phyloP scores from a whole-genome alignment of 176 grass and related monocot species.

The Pharus latifolius region DNA sequence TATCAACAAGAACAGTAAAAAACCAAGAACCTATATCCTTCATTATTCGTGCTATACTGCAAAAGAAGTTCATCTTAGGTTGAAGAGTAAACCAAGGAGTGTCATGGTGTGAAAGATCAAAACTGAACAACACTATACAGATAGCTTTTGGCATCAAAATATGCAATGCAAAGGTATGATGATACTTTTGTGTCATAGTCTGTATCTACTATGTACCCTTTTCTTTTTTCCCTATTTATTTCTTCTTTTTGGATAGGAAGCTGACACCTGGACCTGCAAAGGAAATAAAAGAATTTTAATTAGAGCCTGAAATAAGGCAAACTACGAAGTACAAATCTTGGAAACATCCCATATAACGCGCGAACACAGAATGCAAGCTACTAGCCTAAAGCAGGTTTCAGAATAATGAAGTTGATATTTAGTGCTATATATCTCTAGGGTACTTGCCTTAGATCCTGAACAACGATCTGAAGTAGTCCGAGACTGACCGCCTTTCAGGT shows the following conservation, averaged over 20 bases:
- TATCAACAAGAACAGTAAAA: too few relatives aligned
- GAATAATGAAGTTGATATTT: neutral
- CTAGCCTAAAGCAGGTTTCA: neutral
- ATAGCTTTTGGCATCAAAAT: neutral
- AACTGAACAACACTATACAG: neutral
- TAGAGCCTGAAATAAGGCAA: neutral
- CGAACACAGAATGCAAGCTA: neutral
- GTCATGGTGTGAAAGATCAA: neutral
- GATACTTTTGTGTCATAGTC: neutral
- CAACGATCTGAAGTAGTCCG: neutral
- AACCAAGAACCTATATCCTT: neutral
- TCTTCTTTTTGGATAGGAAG: neutral
- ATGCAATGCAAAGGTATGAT: neutral
- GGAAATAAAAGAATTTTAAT: neutral
- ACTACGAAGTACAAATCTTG: neutral
- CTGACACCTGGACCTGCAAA: neutral
- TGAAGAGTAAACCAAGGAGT: slow-evolving; percentile 3
- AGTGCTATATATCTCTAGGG: neutral
- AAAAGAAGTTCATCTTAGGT: neutral
- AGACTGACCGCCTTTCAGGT: neutral
- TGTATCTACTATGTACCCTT: neutral
- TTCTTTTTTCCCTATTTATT: neutral
- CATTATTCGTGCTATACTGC: neutral
- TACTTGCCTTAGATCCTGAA: slow-evolving; percentile 20
- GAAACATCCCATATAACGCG: neutral